Percentiles rank a stretch among this genome's conserved stretches.
These are phyloP conservation scores for Fomes fomentarius DNA, from an alignment of 1,284 basidiomycete genomes.

Conservation along the genomic window DNA sequence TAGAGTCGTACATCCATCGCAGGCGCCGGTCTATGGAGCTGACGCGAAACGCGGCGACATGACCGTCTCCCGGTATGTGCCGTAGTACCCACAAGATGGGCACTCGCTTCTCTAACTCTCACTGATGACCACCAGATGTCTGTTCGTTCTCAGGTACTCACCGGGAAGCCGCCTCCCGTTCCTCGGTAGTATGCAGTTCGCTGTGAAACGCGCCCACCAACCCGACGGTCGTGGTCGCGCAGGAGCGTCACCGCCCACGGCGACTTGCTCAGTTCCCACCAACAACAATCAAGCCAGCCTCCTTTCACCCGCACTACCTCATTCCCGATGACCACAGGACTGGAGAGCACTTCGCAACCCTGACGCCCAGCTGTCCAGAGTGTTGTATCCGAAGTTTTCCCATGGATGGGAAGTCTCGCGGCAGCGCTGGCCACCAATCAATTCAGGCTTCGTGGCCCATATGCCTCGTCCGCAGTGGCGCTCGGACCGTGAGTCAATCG, in stretches of 20 bases:
- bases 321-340: not conserved
- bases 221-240: conserved; percentile 22
- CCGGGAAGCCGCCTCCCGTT: not conserved
- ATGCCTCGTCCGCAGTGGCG: not conserved
- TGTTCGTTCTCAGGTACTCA: not conserved
- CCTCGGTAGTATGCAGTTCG: conserved; percentile 1
- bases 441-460: conserved; percentile 4
- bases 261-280: conserved; percentile 1
- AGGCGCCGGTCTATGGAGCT: too few species aligned
- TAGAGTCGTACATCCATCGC: too few species aligned
- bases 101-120: not conserved
- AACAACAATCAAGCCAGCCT: not conserved
- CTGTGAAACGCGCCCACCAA: conserved; percentile 2
- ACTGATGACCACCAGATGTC: not conserved
- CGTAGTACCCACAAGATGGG: too few species aligned
- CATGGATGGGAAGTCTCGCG: conserved; percentile 9
- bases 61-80: too few species aligned
- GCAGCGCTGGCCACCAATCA: conserved; percentile 11
- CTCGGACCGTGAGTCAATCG: not conserved
- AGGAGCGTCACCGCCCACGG: conserved; percentile 1
- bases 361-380: conserved; percentile 1
- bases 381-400: conserved; percentile 10
- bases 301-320: not conserved
- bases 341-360: not conserved
- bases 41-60: too few species aligned